Percentiles rank a stretch among this genome's conserved stretches.
Evolutionary conservation across 441 rosid genomes (phyloP).

Genomic region (Omphalea diandra): DNA sequence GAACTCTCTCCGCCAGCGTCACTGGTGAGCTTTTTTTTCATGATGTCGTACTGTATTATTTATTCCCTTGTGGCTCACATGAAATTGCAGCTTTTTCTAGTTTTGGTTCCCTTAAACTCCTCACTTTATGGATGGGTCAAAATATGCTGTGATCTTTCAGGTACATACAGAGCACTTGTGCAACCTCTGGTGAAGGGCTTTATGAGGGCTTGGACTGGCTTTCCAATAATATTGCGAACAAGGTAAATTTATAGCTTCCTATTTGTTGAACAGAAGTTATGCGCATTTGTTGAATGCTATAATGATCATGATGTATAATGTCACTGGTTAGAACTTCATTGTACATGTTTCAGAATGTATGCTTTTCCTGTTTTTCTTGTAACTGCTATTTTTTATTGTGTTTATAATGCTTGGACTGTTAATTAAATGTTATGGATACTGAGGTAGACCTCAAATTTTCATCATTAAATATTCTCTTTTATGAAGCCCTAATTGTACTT

Average conservation of each 20-base stretch:
- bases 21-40: slow-evolving; percentile 36
- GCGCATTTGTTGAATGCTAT: not conserved
- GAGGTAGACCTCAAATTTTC: not conserved
- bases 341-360: not conserved
- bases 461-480: not conserved
- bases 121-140: not conserved
- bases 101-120: not conserved
- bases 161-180: slow-evolving; percentile 83
- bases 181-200: slow-evolving; percentile 69
- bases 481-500: not conserved
- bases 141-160: slow-evolving; percentile 32
- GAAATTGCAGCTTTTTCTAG: too few species aligned
- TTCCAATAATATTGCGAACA: slow-evolving; percentile 55
- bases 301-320: not conserved
- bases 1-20: slow-evolving; percentile 57
- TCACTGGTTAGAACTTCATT: not conserved
- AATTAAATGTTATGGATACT: not conserved
- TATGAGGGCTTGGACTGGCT: slow-evolving; percentile 70
- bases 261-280: not conserved
- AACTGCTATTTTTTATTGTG: too few species aligned
- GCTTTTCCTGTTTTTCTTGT: too few species aligned
- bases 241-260: slow-evolving; percentile 28
- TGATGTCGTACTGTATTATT: not conserved
- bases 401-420: not conserved
- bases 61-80: not conserved